Base-by-base conservation (phyloP, 352 stramenopile species). In the Blastocystis sp. region DNA sequence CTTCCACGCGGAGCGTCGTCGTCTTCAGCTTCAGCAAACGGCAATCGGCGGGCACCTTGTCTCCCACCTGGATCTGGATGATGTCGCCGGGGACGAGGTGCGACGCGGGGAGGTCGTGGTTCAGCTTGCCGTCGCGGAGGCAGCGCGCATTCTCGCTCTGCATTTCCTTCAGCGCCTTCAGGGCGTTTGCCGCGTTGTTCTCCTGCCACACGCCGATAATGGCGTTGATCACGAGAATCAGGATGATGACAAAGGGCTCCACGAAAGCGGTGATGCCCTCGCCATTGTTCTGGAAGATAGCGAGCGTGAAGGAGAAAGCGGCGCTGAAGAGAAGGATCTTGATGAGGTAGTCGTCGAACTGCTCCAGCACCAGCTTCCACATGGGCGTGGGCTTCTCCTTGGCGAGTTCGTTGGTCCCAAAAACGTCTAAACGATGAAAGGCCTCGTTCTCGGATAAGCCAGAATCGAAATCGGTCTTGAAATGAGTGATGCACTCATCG, bases 341-440 rank as follows among this genome's bases (percentile, higher is more conserved):
- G 62, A 98, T 95, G 1, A 99, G 92, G 60, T 95, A 94, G 91
- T 99, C 97, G 90, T 99, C 94, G 91, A 99, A 99, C 92, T 99
- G 96, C 91, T 98, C 95, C 43, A 98, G 89, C 89, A 98, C 95
- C 10, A 98, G 92, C 91, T 95, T 94, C 94, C 93, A 97, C 60
- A 96, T 90, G 40, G 94, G 93, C 82, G 93, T 96, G 59, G 90
- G 91, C 62, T 95, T 92, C 87, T 96, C 93, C 90, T 96, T 95
- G 76, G 94, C 93, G 63, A 96, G 90, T 89, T 96, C 94, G 71
- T 97, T 96, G 82, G 89, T 95, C 76, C 94, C 94, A 77, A 92
- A 90, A n/a, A 63, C 59, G 63, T 70, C 63, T 38, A 76, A 42
- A 76, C 65, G 65, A 76, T 38, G 65, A 7, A 19, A 4, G 9